A percentile compares a stretch with the other conserved stretches of the same genome.
phyloP scores from a whole-genome alignment of 2,329 filamentous ascomycete genomes.

The Fusarium chlamydosporum region DNA sequence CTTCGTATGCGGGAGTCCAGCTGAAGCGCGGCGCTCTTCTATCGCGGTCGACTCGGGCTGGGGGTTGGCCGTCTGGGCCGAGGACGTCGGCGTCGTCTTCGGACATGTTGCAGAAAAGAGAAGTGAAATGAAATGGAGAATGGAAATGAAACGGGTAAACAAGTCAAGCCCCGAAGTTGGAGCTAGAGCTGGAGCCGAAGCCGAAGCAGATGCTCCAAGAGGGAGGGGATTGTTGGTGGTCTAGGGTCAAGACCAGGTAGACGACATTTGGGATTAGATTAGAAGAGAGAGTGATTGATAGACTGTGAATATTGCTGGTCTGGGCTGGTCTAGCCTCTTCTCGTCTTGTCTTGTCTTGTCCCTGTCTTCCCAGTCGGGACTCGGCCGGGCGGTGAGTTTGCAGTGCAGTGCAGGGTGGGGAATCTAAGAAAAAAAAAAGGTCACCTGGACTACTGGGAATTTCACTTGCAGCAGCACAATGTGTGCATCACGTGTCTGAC shows the following conservation, averaged over 20 bases:
- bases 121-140: background rate
- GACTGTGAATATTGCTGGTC: too few relatives aligned
- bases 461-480: constrained; percentile 28
- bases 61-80: constrained; percentile 55
- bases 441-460: constrained; percentile 49
- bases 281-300: background rate
- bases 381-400: constrained; percentile 49
- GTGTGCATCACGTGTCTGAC: constrained; percentile 42
- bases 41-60: constrained; percentile 57
- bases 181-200: constrained; percentile 4
- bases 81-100: constrained; percentile 58
- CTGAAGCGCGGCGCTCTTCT: constrained; percentile 68
- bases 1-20: constrained; percentile 71
- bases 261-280: constrained; percentile 2
- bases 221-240: background rate
- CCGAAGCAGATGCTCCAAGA: constrained; percentile 40
- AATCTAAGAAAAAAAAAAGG: constrained; percentile 40
- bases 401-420: constrained; percentile 47
- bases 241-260: background rate
- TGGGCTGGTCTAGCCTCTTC: background rate
- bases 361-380: constrained; percentile 44
- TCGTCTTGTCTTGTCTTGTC: too few relatives aligned
- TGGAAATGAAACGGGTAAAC: background rate
- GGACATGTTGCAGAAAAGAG: constrained; percentile 52
- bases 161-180: constrained; percentile 27